Percentiles rank a stretch among this genome's conserved stretches.
Evolutionary conservation across 2,329 filamentous ascomycete genomes (phyloP).

Genomic region (Eurotiales sp.): DNA sequence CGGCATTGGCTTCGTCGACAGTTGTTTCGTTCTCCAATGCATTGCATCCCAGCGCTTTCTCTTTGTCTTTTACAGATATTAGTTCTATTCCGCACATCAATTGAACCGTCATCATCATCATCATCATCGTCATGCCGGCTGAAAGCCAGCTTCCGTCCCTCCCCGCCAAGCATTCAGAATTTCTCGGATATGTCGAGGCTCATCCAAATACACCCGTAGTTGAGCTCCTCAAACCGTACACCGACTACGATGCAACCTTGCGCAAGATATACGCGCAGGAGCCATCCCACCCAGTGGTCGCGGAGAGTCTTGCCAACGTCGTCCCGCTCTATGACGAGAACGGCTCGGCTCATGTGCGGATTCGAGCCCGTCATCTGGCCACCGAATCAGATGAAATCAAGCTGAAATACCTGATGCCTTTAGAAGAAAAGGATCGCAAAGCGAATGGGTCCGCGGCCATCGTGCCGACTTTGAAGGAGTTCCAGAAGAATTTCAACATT

Average conservation of each 20-base stretch:
- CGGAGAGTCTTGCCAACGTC: constrained; percentile 30
- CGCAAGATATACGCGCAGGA: constrained; percentile 39
- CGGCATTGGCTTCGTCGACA: neutral
- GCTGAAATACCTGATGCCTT: constrained; percentile 32
- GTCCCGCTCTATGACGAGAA: constrained; percentile 31
- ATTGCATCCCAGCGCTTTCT: too few species aligned
- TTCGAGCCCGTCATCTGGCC: constrained; percentile 31
- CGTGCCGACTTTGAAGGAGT: constrained; percentile 64
- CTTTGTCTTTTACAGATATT: neutral
- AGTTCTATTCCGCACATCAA: neutral
- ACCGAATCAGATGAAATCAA: constrained; percentile 27
- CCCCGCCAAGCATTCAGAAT: constrained; percentile 26
- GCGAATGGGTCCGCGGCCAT: constrained; percentile 62
- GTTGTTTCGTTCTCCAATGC: neutral
- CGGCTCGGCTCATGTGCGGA: constrained; percentile 22
- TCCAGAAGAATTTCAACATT: constrained; percentile 72
- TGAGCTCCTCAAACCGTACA: constrained; percentile 33
- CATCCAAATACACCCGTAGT: constrained; percentile 24
- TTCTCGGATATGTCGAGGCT: constrained; percentile 24
- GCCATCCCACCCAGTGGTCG: constrained; percentile 27
- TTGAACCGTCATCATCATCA: neutral
- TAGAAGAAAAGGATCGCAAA: constrained; percentile 54
- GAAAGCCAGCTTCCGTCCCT: constrained; percentile 22
- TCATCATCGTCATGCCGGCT: neutral
- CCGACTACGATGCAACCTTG: constrained; percentile 31